phyloP scores from a whole-genome alignment of 1,284 basidiomycete genomes.

The Puccinia polysora region DNA sequence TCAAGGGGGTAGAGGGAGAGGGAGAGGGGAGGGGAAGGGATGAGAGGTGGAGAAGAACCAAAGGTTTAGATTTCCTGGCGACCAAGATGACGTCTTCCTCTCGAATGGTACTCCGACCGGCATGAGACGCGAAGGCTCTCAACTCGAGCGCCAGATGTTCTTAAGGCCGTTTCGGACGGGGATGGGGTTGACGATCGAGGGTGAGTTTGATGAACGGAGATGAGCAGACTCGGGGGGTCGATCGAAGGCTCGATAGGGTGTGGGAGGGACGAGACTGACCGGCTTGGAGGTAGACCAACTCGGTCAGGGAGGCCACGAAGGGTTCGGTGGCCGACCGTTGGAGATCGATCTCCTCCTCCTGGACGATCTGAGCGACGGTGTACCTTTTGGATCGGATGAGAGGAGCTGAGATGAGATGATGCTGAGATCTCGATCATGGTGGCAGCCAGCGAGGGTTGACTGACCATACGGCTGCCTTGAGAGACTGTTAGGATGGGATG shows the following conservation, averaged over 20 bases:
- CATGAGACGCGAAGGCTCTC: constrained; percentile 36
- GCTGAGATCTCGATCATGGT: not conserved
- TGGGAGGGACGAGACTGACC: not conserved
- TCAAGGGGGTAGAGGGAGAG: not conserved
- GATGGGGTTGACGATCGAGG: no score
- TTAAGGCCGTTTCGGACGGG: constrained; percentile 2
- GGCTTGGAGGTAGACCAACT: constrained; percentile 31
- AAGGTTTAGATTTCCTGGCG: constrained; percentile 17
- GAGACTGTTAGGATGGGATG: no score
- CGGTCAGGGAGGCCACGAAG: constrained; percentile 38
- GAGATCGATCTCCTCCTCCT: constrained; percentile 41
- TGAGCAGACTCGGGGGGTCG: no score
- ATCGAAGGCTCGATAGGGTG: not conserved
- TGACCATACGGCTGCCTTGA: constrained; percentile 21
- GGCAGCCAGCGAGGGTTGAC: not conserved
- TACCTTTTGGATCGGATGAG: constrained; percentile 20
- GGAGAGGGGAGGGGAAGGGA: not conserved
- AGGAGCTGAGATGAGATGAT: not conserved
- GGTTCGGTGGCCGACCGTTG: constrained; percentile 30
- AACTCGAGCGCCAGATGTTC: constrained; percentile 35
- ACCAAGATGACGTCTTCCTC: constrained; percentile 32
- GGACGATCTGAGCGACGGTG: constrained; percentile 40
- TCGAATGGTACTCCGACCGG: constrained; percentile 32
- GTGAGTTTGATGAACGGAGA: no score
- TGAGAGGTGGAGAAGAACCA: constrained; percentile 1